phyloP scores from a whole-genome alignment of 192 early-diverging fungal species.

The Gamsiella multidivaricata region DNA sequence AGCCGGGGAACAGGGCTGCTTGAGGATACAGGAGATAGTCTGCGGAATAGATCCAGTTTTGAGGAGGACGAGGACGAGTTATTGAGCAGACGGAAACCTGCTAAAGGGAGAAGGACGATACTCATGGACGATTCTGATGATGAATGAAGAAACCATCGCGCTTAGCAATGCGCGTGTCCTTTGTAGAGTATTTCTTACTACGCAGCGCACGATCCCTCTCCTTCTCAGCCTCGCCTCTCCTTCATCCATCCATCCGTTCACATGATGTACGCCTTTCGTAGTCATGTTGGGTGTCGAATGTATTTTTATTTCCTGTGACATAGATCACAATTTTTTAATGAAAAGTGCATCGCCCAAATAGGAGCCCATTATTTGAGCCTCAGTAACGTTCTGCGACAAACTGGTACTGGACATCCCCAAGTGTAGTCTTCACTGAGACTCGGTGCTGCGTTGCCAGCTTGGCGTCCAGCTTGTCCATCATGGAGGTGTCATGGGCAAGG shows the following conservation, averaged over 20 bases:
- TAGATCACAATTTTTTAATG: too few relatives aligned
- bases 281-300: too few relatives aligned
- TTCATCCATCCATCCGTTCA: too few relatives aligned
- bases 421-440: too few relatives aligned
- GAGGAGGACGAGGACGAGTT: constrained; percentile 20
- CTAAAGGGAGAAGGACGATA: constrained; percentile 18
- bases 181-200: too few relatives aligned
- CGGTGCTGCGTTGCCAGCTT: background rate
- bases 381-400: background rate
- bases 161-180: too few relatives aligned
- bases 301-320: too few relatives aligned
- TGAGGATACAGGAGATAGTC: background rate
- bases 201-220: too few relatives aligned
- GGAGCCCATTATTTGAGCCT: background rate
- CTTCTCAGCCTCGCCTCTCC: too few relatives aligned
- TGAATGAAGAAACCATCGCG: constrained; percentile 29
- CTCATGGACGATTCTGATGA: constrained; percentile 37
- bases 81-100: constrained; percentile 5
- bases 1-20: background rate
- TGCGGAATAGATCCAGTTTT: background rate
- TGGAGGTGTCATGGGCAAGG: background rate
- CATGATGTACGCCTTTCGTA: too few relatives aligned
- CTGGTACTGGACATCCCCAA: background rate
- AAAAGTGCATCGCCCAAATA: background rate
- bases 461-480: background rate